Evolutionary conservation across 805 yeast genomes (phyloP).

Genomic region (Kodamaea nitidulidarum): DNA sequence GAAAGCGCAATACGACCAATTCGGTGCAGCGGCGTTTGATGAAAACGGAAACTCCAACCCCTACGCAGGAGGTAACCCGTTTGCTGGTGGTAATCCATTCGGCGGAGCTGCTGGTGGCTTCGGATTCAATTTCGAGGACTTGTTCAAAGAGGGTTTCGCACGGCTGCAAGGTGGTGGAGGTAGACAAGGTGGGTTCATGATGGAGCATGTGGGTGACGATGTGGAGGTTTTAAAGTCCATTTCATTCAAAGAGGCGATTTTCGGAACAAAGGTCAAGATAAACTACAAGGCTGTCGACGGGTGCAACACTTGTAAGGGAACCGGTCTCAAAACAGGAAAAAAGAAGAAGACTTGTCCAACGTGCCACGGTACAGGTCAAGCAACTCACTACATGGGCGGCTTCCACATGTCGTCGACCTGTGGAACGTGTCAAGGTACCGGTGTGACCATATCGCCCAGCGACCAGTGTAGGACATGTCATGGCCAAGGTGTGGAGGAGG

Average conservation of each 20-base stretch:
- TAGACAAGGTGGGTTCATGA: conserved; percentile 48
- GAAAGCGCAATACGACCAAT: conserved; percentile 86
- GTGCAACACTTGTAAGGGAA: conserved; percentile 77
- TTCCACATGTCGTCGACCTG: conserved; percentile 97
- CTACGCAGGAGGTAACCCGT: conserved; percentile 33
- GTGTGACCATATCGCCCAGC: conserved; percentile 63
- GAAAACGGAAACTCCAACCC: conserved; percentile 51
- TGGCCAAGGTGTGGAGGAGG: conserved; percentile 80
- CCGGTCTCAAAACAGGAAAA: conserved; percentile 77
- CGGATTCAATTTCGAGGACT: conserved; percentile 45
- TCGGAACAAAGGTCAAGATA: conserved; percentile 66
- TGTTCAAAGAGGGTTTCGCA: conserved; percentile 48
- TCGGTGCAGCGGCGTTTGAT: conserved; percentile 83
- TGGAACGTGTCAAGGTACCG: conserved; percentile 80
- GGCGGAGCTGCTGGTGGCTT: conserved; percentile 41
- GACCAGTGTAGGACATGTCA: conserved; percentile 80
- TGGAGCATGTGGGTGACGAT: conserved; percentile 86
- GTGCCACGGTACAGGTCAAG: conserved; percentile 93
- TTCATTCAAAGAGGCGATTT: conserved; percentile 80
- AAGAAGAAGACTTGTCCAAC: conserved; percentile 73
- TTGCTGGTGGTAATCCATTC: conserved; percentile 31
- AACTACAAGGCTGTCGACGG: conserved; percentile 69
- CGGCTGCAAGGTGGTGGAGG: conserved; percentile 33
- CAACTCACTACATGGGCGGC: conserved; percentile 84
- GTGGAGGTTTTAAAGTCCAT: conserved; percentile 74